Evolutionary conservation across 2,329 filamentous ascomycete genomes (phyloP).

Genomic region (Scopulariopsis brevicaulis): DNA sequence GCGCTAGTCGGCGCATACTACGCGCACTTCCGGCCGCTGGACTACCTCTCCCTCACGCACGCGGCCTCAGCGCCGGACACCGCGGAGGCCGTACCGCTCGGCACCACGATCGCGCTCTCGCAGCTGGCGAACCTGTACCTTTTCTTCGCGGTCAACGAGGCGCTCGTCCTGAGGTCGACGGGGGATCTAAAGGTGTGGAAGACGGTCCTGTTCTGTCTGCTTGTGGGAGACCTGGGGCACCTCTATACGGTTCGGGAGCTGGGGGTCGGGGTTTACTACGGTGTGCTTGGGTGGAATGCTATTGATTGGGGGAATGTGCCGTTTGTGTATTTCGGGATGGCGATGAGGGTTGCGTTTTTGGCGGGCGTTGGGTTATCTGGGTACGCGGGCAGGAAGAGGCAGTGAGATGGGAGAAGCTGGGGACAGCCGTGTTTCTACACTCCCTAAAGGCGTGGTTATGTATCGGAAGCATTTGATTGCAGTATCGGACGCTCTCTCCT

Average conservation of each 20-base stretch:
- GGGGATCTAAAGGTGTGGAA: slow-evolving; percentile 59
- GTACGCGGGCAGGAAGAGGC: not conserved
- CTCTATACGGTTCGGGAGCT: slow-evolving; percentile 52
- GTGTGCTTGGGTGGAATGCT: slow-evolving; percentile 49
- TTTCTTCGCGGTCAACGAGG: slow-evolving; percentile 67
- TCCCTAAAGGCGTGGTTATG: not conserved
- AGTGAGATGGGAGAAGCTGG: not conserved
- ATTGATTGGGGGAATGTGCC: slow-evolving; percentile 59
- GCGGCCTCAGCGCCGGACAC: slow-evolving; percentile 32
- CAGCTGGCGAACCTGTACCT: slow-evolving; percentile 73
- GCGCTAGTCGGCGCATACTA: slow-evolving; percentile 41
- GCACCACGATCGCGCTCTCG: slow-evolving; percentile 55
- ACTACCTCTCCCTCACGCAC: slow-evolving; percentile 56
- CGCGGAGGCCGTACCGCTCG: slow-evolving; percentile 34
- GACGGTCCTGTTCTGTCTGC: slow-evolving; percentile 51
- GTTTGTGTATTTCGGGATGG: slow-evolving; percentile 57
- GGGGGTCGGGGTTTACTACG: slow-evolving; percentile 53
- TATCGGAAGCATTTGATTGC: not conserved
- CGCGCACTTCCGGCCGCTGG: slow-evolving; percentile 33
- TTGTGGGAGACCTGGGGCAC: slow-evolving; percentile 69
- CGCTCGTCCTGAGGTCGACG: slow-evolving; percentile 60
- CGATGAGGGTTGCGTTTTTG: slow-evolving; percentile 47
- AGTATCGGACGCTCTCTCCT: not conserved
- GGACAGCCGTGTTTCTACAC: not conserved
- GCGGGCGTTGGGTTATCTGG: slow-evolving; percentile 36